Conservation (phyloP, 176 grass and related monocot genomes). For the Lolium rigidum region DNA sequence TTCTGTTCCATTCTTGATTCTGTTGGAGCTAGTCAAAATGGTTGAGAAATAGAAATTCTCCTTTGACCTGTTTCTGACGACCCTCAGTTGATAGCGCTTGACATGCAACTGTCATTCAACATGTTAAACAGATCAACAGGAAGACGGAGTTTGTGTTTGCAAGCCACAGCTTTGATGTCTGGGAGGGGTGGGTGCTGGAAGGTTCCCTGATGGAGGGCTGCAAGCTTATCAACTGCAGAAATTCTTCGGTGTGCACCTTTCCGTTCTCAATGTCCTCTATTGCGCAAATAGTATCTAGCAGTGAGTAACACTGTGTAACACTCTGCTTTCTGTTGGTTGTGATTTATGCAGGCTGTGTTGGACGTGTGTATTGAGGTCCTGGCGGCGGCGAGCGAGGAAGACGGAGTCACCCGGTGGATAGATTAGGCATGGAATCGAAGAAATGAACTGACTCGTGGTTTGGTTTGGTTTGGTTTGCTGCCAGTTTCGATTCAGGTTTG, state of each 20-base stretch:
- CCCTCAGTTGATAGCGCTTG: background rate
- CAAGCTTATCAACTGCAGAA: conserved; percentile 84
- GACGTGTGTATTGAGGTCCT: conserved; percentile 84
- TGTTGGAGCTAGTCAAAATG: background rate
- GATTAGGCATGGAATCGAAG: conserved; percentile 39
- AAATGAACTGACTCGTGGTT: conserved; percentile 11
- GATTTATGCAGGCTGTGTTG: conserved; percentile 61
- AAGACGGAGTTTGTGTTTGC: conserved; percentile 95
- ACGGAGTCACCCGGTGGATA: conserved; percentile 80
- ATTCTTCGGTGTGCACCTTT: conserved; percentile 65
- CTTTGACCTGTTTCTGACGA: background rate
- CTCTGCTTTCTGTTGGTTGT: background rate
- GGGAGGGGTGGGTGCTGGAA: conserved; percentile 86
- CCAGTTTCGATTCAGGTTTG: background rate
- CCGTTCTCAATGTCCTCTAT: background rate
- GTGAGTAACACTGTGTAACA: background rate
- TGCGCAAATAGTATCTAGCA: no score
- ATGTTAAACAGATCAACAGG: conserved; percentile 79
- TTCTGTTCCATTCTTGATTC: no score
- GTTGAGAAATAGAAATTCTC: background rate
- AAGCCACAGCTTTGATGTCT: conserved; percentile 88
- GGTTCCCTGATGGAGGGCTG: conserved; percentile 74
- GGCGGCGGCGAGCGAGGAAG: conserved; percentile 78
- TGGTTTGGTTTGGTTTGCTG: conserved; percentile 30
- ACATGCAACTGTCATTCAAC: background rate